Percentiles rank a stretch among this genome's conserved stretches.
Evolutionary conservation across 1,284 basidiomycete species (phyloP).

Genomic region (Cutaneotrichosporon sp.): DNA sequence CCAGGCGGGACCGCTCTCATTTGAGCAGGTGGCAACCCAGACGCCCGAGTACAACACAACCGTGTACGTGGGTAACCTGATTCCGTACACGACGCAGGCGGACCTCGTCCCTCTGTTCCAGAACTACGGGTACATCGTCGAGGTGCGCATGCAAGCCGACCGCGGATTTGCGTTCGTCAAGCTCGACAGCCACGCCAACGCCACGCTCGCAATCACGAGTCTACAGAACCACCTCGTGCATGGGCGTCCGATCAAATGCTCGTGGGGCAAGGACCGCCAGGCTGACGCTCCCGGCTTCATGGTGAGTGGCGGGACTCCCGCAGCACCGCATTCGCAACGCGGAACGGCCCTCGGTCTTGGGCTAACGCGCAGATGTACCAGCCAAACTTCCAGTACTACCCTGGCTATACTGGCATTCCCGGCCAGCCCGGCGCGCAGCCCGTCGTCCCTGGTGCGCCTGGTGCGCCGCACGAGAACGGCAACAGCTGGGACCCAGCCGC

Average conservation of each 20-base stretch:
- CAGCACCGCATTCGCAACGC: too few relatives aligned
- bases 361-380: constrained; percentile 24
- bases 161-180: constrained; percentile 98
- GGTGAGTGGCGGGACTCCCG: constrained; percentile 1
- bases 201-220: constrained; percentile 93
- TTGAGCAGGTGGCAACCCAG: constrained; percentile 80
- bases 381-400: constrained; percentile 44
- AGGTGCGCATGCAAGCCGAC: constrained; percentile 97
- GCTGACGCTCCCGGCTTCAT: constrained; percentile 18
- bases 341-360: too few relatives aligned
- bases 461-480: constrained; percentile 11
- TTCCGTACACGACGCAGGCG: constrained; percentile 88
- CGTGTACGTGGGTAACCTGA: constrained; percentile 96
- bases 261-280: constrained; percentile 90
- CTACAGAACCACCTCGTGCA: constrained; percentile 93
- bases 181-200: constrained; percentile 94
- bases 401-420: constrained; percentile 35
- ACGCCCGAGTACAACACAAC: constrained; percentile 89
- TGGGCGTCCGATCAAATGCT: constrained; percentile 91
- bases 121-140: constrained; percentile 92
- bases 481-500: constrained; percentile 37
- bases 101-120: constrained; percentile 91
- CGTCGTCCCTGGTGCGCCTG: constrained; percentile 4
- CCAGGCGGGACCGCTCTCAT: constrained; percentile 79
- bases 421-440: constrained; percentile 37